Conservation (phyloP, 441 rosid genomes). For the Aleurites moluccanus region DNA sequence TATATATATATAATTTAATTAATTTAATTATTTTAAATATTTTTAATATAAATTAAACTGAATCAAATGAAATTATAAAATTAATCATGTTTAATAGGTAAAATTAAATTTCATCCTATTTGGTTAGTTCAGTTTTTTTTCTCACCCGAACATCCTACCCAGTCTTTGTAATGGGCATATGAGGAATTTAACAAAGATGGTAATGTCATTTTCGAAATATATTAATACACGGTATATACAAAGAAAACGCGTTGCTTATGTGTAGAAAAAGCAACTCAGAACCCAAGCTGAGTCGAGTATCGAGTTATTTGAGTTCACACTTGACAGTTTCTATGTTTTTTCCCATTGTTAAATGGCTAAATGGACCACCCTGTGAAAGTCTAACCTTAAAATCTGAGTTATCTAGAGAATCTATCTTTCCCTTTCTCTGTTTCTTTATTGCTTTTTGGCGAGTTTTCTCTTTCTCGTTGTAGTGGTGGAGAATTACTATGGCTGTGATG, state of each 20-base stretch:
- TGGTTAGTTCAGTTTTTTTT: too few species aligned
- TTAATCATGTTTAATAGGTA: too few species aligned
- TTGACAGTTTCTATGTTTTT: conserved; percentile 7
- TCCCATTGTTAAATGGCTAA: neutral
- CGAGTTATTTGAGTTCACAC: too few species aligned
- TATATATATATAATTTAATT: too few species aligned
- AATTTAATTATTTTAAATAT: too few species aligned
- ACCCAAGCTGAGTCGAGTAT: neutral
- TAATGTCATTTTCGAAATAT: neutral
- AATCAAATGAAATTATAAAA: too few species aligned
- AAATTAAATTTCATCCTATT: too few species aligned
- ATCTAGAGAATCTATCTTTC: neutral
- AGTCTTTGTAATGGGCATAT: neutral
- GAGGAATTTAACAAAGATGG: neutral
- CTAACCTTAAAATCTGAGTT: neutral
- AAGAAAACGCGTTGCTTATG: conserved; percentile 2
- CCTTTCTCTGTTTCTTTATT: neutral
- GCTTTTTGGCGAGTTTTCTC: too few species aligned
- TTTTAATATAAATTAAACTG: too few species aligned
- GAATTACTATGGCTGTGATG: conserved; percentile 5
- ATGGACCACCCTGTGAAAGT: conserved; percentile 4
- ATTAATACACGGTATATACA: conserved; percentile 15
- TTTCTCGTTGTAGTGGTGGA: neutral
- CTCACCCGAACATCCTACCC: too few species aligned
- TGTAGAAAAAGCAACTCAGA: neutral